Base-by-base conservation (phyloP, 2,329 filamentous ascomycete genomes). In the Grosmannia huntii region DNA sequence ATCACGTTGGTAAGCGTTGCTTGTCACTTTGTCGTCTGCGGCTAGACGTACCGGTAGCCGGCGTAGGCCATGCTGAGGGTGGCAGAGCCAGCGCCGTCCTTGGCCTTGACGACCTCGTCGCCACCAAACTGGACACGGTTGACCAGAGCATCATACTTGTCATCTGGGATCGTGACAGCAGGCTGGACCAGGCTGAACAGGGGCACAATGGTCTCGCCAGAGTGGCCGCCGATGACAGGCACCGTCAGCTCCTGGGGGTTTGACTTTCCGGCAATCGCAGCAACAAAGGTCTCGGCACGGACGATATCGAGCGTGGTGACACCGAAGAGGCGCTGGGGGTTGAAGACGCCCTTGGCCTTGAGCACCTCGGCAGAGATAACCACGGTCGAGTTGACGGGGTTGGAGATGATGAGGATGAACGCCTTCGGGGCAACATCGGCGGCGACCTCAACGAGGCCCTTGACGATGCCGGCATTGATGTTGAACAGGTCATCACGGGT, bases 401-500 rank as follows among this genome's bases (percentile, higher is more conserved):
- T 99, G 69, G 92, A 97, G 75, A 99, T 99, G 78, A 99, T 85
- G 64, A 97, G 85, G 72, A 96, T 84, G 77, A 86, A 96, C 58
- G 94, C 94, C 73, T 96, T 95, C 71, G 94, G 94, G 71, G 85
- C 86, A 69, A 87, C 84, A 71, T 96, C 85, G 66, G 92, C 90
- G 67, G 90, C 84, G 57, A 88, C 85, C 79, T 95, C 87, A 67
- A 95, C 86, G 65, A 99, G 82, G 66, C 89, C 90, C 77, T 94
- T 90, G 70, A 99, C 94, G 70, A 99, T 99, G 68, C 91, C 89
- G 61, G 94, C 94, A 74, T 99, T 99, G 81, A 96, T 96, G 79
- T 96, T 96, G 87, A 99, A 99, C 60, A 99, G 89, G 72, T 97
- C 94, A 69, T 99, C 94, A 78, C 94, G 90, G 74, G 89, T 96